Percentiles rank a stretch among this genome's conserved stretches.
These are phyloP conservation scores for Fraxinus excelsior DNA, from an alignment of 257 asterid genomes.

Conservation along the genomic window DNA sequence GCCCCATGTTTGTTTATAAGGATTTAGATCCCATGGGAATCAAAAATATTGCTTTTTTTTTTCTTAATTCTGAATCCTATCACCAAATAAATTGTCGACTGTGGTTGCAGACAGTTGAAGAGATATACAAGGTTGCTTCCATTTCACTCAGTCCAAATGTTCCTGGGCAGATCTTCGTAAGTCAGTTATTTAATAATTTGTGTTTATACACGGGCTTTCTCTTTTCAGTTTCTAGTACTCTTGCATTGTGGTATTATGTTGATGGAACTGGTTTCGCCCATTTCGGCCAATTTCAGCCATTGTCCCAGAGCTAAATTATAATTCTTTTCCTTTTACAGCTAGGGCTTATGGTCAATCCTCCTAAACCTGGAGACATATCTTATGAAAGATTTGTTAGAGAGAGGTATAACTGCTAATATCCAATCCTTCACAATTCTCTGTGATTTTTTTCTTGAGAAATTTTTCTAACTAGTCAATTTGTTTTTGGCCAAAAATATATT, in stretches of 20 bases:
- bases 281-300: background rate
- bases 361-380: conserved; percentile 91
- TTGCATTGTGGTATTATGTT: background rate
- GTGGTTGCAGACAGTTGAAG: conserved; percentile 80
- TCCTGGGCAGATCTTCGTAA: conserved; percentile 95
- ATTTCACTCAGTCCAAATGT: conserved; percentile 96
- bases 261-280: background rate
- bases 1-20: background rate
- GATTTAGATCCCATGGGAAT: background rate
- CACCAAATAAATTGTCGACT: background rate
- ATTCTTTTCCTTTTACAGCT: conserved; percentile 53
- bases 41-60: no score
- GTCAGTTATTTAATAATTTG: conserved; percentile 24
- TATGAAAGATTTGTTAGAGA: conserved; percentile 73
- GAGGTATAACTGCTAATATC: conserved; percentile 52
- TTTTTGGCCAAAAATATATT: background rate
- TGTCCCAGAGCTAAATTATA: background rate
- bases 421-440: background rate
- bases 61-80: background rate
- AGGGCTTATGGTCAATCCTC: conserved; percentile 96
- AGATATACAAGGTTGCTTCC: conserved; percentile 96
- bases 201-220: background rate
- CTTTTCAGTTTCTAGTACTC: background rate
- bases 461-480: background rate
- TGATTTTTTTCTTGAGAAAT: background rate